A percentile compares a stretch with the other conserved stretches of the same genome.
These are phyloP conservation scores for Glycine tomentella DNA, from an alignment of 306 rosid genomes.

Conservation along the genomic window DNA sequence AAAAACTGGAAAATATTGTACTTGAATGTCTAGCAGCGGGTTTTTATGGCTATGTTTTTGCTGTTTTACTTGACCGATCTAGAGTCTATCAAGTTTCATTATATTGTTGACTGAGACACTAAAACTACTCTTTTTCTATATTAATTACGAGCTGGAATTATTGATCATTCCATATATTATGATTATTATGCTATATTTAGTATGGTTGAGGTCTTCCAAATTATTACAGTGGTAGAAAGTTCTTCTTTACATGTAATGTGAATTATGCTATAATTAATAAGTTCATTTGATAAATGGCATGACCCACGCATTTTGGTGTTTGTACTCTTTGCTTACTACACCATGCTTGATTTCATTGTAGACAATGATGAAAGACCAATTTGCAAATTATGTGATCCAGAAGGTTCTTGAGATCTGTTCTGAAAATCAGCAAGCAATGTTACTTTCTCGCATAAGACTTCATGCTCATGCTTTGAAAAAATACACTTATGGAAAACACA, in stretches of 20 bases:
- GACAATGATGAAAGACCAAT: slow-evolving; percentile 74
- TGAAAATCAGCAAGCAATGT: slow-evolving; percentile 56
- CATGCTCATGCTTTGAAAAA: slow-evolving; percentile 77
- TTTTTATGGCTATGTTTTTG: too few relatives aligned
- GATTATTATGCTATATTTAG: neutral
- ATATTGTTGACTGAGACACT: neutral
- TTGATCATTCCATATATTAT: slow-evolving; percentile 2
- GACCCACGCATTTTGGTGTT: slow-evolving; percentile 12
- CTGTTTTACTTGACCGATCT: neutral
- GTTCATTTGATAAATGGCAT: slow-evolving; percentile 12
- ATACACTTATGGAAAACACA: slow-evolving; percentile 82
- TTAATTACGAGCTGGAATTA: neutral
- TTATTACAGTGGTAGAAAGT: neutral
- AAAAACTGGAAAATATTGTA: too few relatives aligned
- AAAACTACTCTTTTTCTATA: slow-evolving; percentile 14
- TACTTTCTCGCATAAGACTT: slow-evolving; percentile 60
- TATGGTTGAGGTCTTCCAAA: slow-evolving; percentile 20
- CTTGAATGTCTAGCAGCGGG: too few relatives aligned
- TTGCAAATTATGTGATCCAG: slow-evolving; percentile 78
- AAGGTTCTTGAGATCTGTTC: slow-evolving; percentile 71
- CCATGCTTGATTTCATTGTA: slow-evolving; percentile 39
- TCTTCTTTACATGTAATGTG: neutral
- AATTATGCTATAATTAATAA: neutral
- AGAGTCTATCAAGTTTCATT: slow-evolving; percentile 8
- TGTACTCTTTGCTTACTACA: slow-evolving; percentile 32